Conservation (phyloP, 176 grass and related monocot species). For the Guadua angustifolia region DNA sequence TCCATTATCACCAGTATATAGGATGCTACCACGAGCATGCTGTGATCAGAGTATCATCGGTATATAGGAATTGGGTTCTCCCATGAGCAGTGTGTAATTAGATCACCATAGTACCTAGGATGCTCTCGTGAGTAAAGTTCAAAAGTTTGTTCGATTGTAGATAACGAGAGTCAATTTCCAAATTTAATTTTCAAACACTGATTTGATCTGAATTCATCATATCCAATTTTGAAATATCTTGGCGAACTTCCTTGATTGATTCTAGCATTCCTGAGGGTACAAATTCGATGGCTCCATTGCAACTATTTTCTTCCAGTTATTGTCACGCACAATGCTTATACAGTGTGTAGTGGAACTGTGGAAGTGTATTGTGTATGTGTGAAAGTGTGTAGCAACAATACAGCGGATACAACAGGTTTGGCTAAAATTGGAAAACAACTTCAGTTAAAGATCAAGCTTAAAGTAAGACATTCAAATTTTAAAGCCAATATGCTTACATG, state of each 20-base stretch:
- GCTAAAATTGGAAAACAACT: no score
- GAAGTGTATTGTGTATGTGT: not conserved
- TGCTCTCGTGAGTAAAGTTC: not conserved
- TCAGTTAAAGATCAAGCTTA: no score
- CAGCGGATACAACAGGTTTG: not conserved
- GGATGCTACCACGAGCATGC: conserved; percentile 2
- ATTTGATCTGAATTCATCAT: not conserved
- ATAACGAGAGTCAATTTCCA: not conserved
- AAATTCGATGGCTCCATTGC: not conserved
- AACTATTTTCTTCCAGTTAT: conserved; percentile 20
- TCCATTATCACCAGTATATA: not conserved
- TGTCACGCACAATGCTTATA: not conserved
- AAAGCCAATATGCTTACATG: not conserved
- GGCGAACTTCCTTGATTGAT: conserved; percentile 28
- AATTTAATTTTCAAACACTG: not conserved
- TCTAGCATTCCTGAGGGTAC: not conserved
- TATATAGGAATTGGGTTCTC: not conserved
- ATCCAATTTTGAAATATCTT: conserved; percentile 19
- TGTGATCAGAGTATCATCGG: conserved; percentile 10
- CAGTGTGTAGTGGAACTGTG: not conserved
- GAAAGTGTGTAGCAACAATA: not conserved
- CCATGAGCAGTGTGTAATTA: not conserved
- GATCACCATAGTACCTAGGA: not conserved
- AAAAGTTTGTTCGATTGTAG: not conserved
- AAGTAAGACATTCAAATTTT: no score